Evolutionary conservation across 768 basidiomycete genomes (phyloP), one percentile per base, ranked within the genome.

Genomic region (Scleroderma citrinum): DNA sequence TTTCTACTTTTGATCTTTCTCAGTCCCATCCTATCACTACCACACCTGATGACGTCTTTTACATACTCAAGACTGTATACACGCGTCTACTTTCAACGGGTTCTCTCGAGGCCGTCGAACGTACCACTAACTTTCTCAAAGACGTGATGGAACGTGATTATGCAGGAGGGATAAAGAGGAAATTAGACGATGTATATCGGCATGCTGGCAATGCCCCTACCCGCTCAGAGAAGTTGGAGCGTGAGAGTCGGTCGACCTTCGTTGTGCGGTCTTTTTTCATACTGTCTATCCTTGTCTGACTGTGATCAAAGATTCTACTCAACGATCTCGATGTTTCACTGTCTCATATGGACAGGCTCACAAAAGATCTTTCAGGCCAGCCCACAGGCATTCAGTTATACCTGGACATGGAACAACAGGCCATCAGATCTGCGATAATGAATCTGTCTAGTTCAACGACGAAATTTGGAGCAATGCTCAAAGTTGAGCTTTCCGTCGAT

Each of bases 311-410:
- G 95, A 85, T 84, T 31, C 77, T 88, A 39, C 72, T 98, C 44
- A 99, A 99, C 62, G 92, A 99, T 65, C 74, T 99, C n/a, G 93
- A 97, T 63, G 66, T 92, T 16, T 97, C 94, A 2, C 83, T 83
- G 3, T 86, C 82, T 6, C 93, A 99, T 69, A 79, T 94, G 65
- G 91, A 94, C 46, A 81, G 87, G 41, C 72, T 99, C 19, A 69
- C 82, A 5, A 79, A 76, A 47, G 90, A 93, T 53, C 58, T 92
- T 7, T 59, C 71, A 16, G 71, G 69, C 7, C 80, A 78, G 21
- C 63, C 77, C 12, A 64, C 69, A 2, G 76, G 92, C 16, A 63
- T 69, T 3, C 88, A 92, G 55, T 75, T 86, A 55, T 95, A 87
- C 63, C 63, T 82, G 2, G 73, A 78, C 3, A 57, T 64, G 7